Evolutionary conservation across 164 flowering plant genomes (phyloP), one percentile per base, ranked within the genome.

Genomic region (Sedum album): DNA sequence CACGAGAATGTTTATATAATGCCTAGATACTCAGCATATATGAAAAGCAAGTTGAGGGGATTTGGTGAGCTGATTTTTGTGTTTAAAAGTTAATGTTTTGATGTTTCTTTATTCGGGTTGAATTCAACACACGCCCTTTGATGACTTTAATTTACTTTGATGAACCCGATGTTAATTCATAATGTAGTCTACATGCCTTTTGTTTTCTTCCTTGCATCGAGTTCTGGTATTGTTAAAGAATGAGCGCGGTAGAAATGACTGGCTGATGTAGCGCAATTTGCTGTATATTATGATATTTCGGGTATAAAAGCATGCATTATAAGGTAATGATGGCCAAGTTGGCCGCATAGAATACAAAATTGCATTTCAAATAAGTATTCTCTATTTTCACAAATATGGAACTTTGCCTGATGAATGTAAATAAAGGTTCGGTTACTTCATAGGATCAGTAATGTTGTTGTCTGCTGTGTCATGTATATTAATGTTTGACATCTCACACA

Each of bases 1-100:
- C 35, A 11, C 62, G 2, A 14, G 62, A 57, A 57, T 57, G 62
- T 57, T 57, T 57, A 57, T 57, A 57, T 57, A 26, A 57, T 57
- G 62, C 35, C 62, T 57, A 15, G 33, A 28, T 57, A 30, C 62
- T 57, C 28, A 28, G 62, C 33, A 3, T 28, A 26, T 57, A 57
- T 57, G 33, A 26, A 57, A 57, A 57, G 60, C 60, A 23, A 23
- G 62, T 57, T 33, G 62, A 15, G 5, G 20, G 6, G 62, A 57
- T 57, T 57, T 28, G 31, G 33, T 57, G 33, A 57, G 62, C 62
- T 57, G 33, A 33, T 33, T 33, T 13, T 28, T 28, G 62, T 57
- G 31, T 57, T 57, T 26, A 57, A 44, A 15, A 28, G 62, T 28
- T 57, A 26, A 14, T 26, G 33, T 11, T 57, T 26, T 15, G 13